Evolutionary conservation across 202 grass and related monocot species (phyloP), one percentile per base, ranked within the genome.

Genomic region (Schoenoplectus triqueter): DNA sequence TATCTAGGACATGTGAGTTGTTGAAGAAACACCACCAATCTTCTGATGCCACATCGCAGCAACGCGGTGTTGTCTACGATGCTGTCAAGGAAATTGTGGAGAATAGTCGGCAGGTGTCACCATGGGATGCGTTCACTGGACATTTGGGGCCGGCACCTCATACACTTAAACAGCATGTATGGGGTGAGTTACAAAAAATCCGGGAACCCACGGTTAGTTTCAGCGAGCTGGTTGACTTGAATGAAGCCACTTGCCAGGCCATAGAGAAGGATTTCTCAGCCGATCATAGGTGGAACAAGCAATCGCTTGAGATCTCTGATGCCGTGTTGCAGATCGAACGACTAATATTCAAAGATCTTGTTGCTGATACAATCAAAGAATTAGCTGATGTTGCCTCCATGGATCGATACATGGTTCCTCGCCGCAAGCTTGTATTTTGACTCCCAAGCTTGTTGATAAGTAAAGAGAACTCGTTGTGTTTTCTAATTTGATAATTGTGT

Each of bases 361-460:
- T 99, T 10, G 93, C 89, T 0, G 93, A 99, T 67, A 92, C 91
- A 62, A 99, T 96, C 86, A 82, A 84, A 20, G 91, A 91, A 84
- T 93, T 99, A 0, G 86, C 89, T 73, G 86, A 92, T 65, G 87
- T 87, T 2, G 71, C 64, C 17, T 21, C 80, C 14, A 7, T 52
- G 22, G 60, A 60, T 68, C 49, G 66, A 4, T 52, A 78, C 6
- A 50, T 60, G 4, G 31, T 86, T 39, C 90, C 90, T 5, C 96
- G 96, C 54, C 91, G 96, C 86, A 99, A 92, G 82, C 96, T 99
- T 18, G 88, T 93, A 22, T 99, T 99, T 89, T 99, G 55, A 89
- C 31, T 52, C 2, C 6, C 18, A 31, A 66, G 42, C 55, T 59
- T 79, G 52, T 3, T 41, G n/a, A n/a, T 5, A 22, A 59, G 22